Evolutionary conservation across 768 basidiomycete species (phyloP).

Genomic region (Galerina marginata): DNA sequence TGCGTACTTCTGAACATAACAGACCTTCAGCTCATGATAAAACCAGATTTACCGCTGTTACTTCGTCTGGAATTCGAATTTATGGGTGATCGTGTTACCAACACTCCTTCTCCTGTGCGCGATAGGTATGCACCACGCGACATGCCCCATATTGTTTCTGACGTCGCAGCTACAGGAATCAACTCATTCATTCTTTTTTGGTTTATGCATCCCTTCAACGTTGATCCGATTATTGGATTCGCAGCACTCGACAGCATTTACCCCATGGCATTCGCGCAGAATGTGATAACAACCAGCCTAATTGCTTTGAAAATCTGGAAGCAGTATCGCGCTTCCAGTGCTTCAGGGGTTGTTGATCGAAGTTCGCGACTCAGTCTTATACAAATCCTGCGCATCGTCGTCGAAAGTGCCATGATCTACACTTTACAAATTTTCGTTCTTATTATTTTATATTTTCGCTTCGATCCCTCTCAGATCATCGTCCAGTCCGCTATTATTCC

Average conservation of each 20-base stretch:
- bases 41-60: slow-evolving; percentile 36
- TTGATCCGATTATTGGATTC: slow-evolving; percentile 12
- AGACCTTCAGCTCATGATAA: neutral
- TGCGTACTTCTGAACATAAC: neutral
- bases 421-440: slow-evolving; percentile 23
- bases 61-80: slow-evolving; percentile 31
- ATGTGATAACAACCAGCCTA: slow-evolving; percentile 33
- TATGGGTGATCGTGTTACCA: slow-evolving; percentile 27
- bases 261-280: slow-evolving; percentile 32
- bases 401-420: slow-evolving; percentile 28
- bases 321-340: slow-evolving; percentile 29
- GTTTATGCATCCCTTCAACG: slow-evolving; percentile 25
- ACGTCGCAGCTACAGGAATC: slow-evolving; percentile 13
- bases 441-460: slow-evolving; percentile 17
- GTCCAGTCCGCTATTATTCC: slow-evolving; percentile 24
- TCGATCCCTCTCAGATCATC: slow-evolving; percentile 15
- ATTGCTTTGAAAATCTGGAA: slow-evolving; percentile 33
- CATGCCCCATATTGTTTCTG: neutral
- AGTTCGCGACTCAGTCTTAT: slow-evolving; percentile 14
- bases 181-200: slow-evolving; percentile 30
- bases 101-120: slow-evolving; percentile 25
- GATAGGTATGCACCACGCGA: slow-evolving; percentile 20
- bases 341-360: slow-evolving; percentile 22
- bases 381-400: slow-evolving; percentile 9
- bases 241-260: slow-evolving; percentile 27